Conservation (phyloP, 2,329 filamentous ascomycete species). For the Truncatella angustata region DNA sequence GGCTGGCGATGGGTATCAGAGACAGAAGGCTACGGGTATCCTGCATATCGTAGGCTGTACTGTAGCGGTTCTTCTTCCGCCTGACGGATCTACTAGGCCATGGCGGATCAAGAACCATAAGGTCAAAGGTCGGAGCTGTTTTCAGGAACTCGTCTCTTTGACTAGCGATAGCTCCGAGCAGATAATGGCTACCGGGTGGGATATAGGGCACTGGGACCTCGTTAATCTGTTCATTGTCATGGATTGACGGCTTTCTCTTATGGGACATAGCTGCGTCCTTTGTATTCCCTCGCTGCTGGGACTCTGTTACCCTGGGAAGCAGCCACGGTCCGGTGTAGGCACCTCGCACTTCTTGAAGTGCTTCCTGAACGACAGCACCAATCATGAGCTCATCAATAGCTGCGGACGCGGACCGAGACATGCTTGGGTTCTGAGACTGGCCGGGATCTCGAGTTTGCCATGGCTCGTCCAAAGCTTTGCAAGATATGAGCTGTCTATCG, state of each 20-base stretch:
- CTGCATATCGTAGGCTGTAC: constrained; percentile 41
- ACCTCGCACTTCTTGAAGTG: constrained; percentile 36
- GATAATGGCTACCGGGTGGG: constrained; percentile 41
- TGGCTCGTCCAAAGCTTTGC: constrained; percentile 38
- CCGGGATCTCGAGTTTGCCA: constrained; percentile 56
- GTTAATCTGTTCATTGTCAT: not conserved
- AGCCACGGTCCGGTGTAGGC: constrained; percentile 44
- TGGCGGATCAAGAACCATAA: constrained; percentile 73
- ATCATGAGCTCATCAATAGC: constrained; percentile 55
- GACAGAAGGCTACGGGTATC: constrained; percentile 51
- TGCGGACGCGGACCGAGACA: constrained; percentile 40
- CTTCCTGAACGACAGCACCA: constrained; percentile 41
- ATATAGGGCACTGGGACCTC: constrained; percentile 30
- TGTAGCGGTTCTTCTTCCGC: constrained; percentile 54
- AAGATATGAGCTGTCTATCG: constrained; percentile 44
- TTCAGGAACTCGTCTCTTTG: constrained; percentile 38
- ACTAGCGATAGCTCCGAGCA: constrained; percentile 48
- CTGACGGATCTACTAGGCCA: constrained; percentile 78
- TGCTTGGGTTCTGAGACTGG: constrained; percentile 33
- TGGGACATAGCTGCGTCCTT: not conserved
- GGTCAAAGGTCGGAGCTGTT: constrained; percentile 55
- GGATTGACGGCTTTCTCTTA: constrained; percentile 10
- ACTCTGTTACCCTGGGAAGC: constrained; percentile 36
- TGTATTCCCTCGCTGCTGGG: not conserved
- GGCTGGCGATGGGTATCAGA: constrained; percentile 53